Base-by-base conservation (phyloP, 139 green algal genomes). In the Raphidocelis subcapitata region DNA sequence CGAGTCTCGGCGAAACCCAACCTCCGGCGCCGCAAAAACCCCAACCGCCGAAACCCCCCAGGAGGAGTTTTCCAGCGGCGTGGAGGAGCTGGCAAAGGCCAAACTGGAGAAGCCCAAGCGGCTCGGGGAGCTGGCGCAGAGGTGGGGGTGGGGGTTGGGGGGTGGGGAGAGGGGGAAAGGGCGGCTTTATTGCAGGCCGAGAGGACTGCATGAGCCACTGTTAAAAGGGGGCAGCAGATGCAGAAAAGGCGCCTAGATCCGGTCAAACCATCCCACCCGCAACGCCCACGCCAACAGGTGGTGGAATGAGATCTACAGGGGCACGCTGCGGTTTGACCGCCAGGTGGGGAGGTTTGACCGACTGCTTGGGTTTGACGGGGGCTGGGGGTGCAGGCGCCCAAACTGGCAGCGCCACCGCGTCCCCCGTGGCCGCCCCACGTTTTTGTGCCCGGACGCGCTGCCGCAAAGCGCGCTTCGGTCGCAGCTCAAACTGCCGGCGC, bases 91-190 rank as follows among this genome's bases (percentile, higher is more conserved):
- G 63, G 72, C 76, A 29, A 93, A 92, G 65, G 65, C 81, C 24
- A 94, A 94, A 69, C 88, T 94, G 71, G 88, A 97, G 82, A 86
- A 84, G 73, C 88, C 88, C 32, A 97, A 97, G 78, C 79, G 76
- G 65, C 81, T 96, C 49, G 49, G 77, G 20, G 77, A 84, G 63
- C 66, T 86, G 29, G 82, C 84, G 8, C 36, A 51, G 36, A 68
- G 75, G 32, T 84, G 63, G 54, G 84, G 79, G 77, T 56, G 56
- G 1, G 84, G 86, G 75, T 26, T 85, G 14, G 64, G 70, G 0
- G 68, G 76, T 20, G 79, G 8, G 8, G 41, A 49, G 41, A 12
- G 41, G 41, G 8, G 12, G 41, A 49, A 8, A 52, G 23, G 54
- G 46, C 21, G 16, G 37, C 46, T 12, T 72, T n/a, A 46, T 66